Percentiles rank a stretch among this genome's conserved stretches.
phyloP scores from a whole-genome alignment of 768 basidiomycete genomes.

The Mycena amicta region DNA sequence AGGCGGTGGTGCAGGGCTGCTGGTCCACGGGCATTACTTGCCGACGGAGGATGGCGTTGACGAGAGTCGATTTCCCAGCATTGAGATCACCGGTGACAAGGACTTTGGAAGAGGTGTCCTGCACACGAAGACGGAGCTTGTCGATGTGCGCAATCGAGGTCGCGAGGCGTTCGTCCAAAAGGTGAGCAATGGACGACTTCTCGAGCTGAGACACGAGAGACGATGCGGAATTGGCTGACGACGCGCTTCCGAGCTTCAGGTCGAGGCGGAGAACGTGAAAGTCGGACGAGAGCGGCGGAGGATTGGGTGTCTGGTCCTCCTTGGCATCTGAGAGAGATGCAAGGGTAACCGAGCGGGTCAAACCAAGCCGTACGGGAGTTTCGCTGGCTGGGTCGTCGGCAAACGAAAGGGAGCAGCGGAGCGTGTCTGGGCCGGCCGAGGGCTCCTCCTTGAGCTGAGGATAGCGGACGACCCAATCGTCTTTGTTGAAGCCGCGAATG shows the following conservation, averaged over 20 bases:
- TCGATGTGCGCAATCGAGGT: slow-evolving; percentile 77
- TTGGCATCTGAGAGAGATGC: slow-evolving; percentile 51
- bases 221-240: slow-evolving; percentile 64
- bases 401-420: slow-evolving; percentile 78
- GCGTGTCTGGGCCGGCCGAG: slow-evolving; percentile 25
- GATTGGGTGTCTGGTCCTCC: slow-evolving; percentile 39
- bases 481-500: slow-evolving; percentile 79
- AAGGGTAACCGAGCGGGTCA: slow-evolving; percentile 63
- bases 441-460: slow-evolving; percentile 66
- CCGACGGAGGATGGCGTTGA: slow-evolving; percentile 90
- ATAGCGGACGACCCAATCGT: slow-evolving; percentile 88
- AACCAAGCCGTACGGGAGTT: slow-evolving; percentile 61
- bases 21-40: slow-evolving; percentile 97
- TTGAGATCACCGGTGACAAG: slow-evolving; percentile 98
- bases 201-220: slow-evolving; percentile 90
- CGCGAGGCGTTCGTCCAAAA: slow-evolving; percentile 83
- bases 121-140: slow-evolving; percentile 81
- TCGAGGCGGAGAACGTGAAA: slow-evolving; percentile 92
- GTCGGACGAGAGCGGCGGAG: slow-evolving; percentile 47
- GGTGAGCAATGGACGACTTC: slow-evolving; percentile 88
- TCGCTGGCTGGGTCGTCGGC: slow-evolving; percentile 76
- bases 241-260: slow-evolving; percentile 81
- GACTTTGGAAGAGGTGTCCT: slow-evolving; percentile 93
- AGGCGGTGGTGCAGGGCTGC: slow-evolving; percentile 95
- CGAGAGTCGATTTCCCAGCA: slow-evolving; percentile 97